Evolutionary conservation across 805 yeast species (phyloP).

Genomic region (Saccharomycopsis fodiens): DNA sequence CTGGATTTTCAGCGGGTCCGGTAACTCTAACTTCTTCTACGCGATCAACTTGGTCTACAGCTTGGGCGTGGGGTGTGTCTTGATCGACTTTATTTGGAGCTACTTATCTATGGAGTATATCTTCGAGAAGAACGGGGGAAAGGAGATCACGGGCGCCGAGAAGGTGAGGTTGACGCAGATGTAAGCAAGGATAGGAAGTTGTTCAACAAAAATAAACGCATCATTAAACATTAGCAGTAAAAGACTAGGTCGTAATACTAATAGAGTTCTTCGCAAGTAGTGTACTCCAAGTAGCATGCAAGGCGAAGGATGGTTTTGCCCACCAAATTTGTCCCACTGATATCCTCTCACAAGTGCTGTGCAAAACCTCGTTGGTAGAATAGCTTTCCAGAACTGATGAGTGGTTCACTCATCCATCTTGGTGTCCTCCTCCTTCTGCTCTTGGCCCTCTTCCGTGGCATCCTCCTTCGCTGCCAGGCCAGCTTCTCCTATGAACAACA

Average conservation of each 20-base stretch:
- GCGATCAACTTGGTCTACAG: constrained; percentile 84
- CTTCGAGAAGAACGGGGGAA: constrained; percentile 33
- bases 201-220: too few species aligned
- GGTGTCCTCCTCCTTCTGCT: constrained; percentile 5
- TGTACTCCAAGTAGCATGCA: too few species aligned
- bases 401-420: neutral
- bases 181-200: too few species aligned
- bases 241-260: too few species aligned
- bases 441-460: neutral
- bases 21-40: constrained; percentile 93
- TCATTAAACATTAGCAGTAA: too few species aligned
- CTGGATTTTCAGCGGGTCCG: constrained; percentile 92
- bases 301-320: too few species aligned
- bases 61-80: constrained; percentile 54
- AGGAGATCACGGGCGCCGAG: constrained; percentile 24
- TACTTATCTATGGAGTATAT: constrained; percentile 58
- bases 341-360: too few species aligned
- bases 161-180: constrained; percentile 45
- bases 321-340: too few species aligned
- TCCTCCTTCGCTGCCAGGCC: neutral
- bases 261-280: too few species aligned
- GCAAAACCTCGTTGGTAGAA: neutral
- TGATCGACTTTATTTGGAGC: constrained; percentile 81
- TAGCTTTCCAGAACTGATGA: constrained; percentile 1
- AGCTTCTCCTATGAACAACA: constrained; percentile 57